Evolutionary conservation across 2,329 filamentous ascomycete species (phyloP), one percentile per base, ranked within the genome.

Genomic region (Dactylellina parvicollis): DNA sequence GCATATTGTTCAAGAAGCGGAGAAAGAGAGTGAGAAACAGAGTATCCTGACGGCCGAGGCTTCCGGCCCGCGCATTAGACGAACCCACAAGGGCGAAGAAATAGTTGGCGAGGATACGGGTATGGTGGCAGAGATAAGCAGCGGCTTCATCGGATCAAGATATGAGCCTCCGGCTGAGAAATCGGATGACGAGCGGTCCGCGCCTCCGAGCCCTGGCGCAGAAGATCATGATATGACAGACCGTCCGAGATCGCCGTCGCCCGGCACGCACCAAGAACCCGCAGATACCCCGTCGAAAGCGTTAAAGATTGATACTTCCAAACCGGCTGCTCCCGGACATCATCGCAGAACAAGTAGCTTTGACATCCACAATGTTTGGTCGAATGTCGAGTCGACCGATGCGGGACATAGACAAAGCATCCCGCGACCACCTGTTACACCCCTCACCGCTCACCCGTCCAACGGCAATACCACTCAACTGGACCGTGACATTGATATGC

Each of bases 21-120:
- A 90, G 80, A 90, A 91, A 55, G 86, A 88, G 73, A 88, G 88
- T 0, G 91, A 95, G 79, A 91, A 92, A 78, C 91, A 94, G 80
- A 91, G 94, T 47, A 93, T 95, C 49, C 86, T 96, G 32, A 88
- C 94, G 71, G 87, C 92, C 12, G 87, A 91, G 18, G 88, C 90
- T 16, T 85, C 87, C 52, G 92, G 87, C 1, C 90, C 93, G 2
- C 88, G 92, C 2, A 89, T 97, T 65, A 87, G 92, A 77, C 88
- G 91, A 76, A 97, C 94, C 1, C 94, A 98, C 83, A 98, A 98
- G 81, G 95, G 95, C 10, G 93, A 97, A 69, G 95, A 98, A 79
- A 81, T 96, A 14, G 86, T 98, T 14, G 92, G 94, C 74, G 88
- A 90, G 47, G 92, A 96, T 32, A 84, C 82, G 54, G 75, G 69